phyloP scores from a whole-genome alignment of 345 rosid genomes.

The Gynandropsis gynandra region DNA sequence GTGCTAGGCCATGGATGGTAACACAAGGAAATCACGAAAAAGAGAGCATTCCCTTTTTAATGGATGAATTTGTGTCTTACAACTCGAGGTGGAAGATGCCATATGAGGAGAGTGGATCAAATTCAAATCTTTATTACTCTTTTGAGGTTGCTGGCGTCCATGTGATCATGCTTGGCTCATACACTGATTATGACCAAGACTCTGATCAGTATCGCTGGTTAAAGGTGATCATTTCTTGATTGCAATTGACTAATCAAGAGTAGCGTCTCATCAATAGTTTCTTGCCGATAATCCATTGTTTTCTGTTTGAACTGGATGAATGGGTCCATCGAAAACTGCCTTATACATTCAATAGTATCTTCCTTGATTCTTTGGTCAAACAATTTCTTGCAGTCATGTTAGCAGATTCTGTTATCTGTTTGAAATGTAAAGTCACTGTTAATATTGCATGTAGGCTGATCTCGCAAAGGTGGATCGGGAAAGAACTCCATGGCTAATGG shows the following conservation, averaged over 20 bases:
- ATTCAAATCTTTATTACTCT: slow-evolving; percentile 85
- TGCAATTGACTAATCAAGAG: not conserved
- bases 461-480: slow-evolving; percentile 68
- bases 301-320: not conserved
- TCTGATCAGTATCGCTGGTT: slow-evolving; percentile 82
- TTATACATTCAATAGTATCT: not conserved
- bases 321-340: not conserved
- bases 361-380: not conserved
- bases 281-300: too few species aligned
- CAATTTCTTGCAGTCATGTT: not conserved
- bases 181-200: slow-evolving; percentile 52
- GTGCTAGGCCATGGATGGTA: slow-evolving; percentile 97
- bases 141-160: slow-evolving; percentile 87
- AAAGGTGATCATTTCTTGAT: slow-evolving; percentile 38
- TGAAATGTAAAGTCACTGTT: not conserved
- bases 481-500: slow-evolving; percentile 88
- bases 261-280: not conserved
- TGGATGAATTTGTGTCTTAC: slow-evolving; percentile 63
- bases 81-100: slow-evolving; percentile 98
- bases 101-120: slow-evolving; percentile 75
- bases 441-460: slow-evolving; percentile 47
- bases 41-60: slow-evolving; percentile 60
- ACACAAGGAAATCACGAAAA: slow-evolving; percentile 90
- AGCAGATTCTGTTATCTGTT: slow-evolving; percentile 4
- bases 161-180: slow-evolving; percentile 82